These are phyloP conservation scores for Exsudoporus frostii DNA, from an alignment of 768 basidiomycete species.

Conservation along the genomic window DNA sequence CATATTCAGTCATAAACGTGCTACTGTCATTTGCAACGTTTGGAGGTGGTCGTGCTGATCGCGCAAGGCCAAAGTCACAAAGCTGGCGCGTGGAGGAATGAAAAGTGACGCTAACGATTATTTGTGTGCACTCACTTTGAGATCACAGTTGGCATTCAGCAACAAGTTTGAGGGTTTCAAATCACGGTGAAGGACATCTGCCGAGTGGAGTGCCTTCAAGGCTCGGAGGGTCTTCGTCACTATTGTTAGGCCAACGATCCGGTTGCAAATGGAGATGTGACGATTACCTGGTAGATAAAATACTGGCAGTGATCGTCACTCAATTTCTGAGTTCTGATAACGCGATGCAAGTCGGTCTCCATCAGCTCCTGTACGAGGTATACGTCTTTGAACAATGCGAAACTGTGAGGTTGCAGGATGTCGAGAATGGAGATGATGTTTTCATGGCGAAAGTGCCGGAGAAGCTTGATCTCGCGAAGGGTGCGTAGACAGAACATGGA, in stretches of 20 bases:
- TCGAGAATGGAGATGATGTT: slow-evolving; percentile 96
- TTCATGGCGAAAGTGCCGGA: slow-evolving; percentile 81
- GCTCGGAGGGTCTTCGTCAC: slow-evolving; percentile 73
- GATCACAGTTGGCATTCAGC: slow-evolving; percentile 93
- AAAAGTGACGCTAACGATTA: not conserved
- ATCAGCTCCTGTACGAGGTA: slow-evolving; percentile 70
- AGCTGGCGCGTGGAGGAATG: slow-evolving; percentile 40
- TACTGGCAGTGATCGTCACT: slow-evolving; percentile 97
- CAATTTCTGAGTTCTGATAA: slow-evolving; percentile 91
- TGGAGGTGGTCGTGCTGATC: slow-evolving; percentile 71
- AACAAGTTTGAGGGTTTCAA: slow-evolving; percentile 95
- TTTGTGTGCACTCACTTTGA: slow-evolving; percentile 60
- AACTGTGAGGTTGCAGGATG: slow-evolving; percentile 75
- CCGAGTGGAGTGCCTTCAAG: slow-evolving; percentile 91
- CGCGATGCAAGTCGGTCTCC: slow-evolving; percentile 96
- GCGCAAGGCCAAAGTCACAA: slow-evolving; percentile 86
- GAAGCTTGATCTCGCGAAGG: slow-evolving; percentile 87
- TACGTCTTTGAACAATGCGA: slow-evolving; percentile 85
- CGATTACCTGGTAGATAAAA: slow-evolving; percentile 86
- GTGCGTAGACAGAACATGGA: slow-evolving; percentile 88
- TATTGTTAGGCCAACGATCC: not conserved
- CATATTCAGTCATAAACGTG: slow-evolving; percentile 91
- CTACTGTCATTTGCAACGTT: slow-evolving; percentile 72
- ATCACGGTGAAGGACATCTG: slow-evolving; percentile 93
- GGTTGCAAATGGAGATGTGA: slow-evolving; percentile 1